phyloP scores from a whole-genome alignment of 805 yeast species.

The Ogataea pilisensis region DNA sequence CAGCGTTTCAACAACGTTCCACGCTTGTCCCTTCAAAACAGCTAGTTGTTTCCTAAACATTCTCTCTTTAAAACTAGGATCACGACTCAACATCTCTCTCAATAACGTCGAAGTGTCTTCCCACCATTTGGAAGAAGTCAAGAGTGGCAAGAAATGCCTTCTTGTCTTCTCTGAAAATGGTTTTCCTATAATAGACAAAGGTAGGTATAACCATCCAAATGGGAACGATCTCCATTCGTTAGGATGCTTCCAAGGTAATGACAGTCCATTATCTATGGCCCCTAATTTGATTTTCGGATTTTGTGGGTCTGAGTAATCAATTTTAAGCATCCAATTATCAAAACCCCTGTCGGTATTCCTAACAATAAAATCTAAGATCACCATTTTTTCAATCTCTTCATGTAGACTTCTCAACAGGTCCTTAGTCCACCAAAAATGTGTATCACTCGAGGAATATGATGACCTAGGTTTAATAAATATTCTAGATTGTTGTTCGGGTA shows the following conservation, averaged over 20 bases:
- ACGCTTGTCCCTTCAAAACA: slow-evolving; percentile 73
- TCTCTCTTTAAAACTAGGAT: slow-evolving; percentile 57
- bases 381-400: slow-evolving; percentile 62
- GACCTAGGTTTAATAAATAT: slow-evolving; percentile 3
- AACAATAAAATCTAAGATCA: slow-evolving; percentile 66
- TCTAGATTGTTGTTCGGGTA: slow-evolving; percentile 31
- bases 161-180: slow-evolving; percentile 59
- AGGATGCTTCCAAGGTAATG: slow-evolving; percentile 81
- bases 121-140: slow-evolving; percentile 70
- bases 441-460: no score
- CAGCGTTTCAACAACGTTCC: slow-evolving; percentile 65
- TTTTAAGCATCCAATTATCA: slow-evolving; percentile 74
- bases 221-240: slow-evolving; percentile 80
- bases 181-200: slow-evolving; percentile 57
- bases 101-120: slow-evolving; percentile 48
- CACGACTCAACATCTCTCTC: slow-evolving; percentile 47
- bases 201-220: slow-evolving; percentile 72
- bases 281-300: slow-evolving; percentile 49
- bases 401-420: slow-evolving; percentile 47
- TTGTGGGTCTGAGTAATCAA: slow-evolving; percentile 37
- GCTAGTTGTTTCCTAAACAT: slow-evolving; percentile 69
- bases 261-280: slow-evolving; percentile 71
- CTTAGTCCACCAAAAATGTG: slow-evolving; percentile 58
- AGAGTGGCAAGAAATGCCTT: slow-evolving; percentile 49
- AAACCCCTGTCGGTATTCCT: slow-evolving; percentile 71